Base-by-base conservation (phyloP, 306 rosid genomes). In the Pyrus communis region DNA sequence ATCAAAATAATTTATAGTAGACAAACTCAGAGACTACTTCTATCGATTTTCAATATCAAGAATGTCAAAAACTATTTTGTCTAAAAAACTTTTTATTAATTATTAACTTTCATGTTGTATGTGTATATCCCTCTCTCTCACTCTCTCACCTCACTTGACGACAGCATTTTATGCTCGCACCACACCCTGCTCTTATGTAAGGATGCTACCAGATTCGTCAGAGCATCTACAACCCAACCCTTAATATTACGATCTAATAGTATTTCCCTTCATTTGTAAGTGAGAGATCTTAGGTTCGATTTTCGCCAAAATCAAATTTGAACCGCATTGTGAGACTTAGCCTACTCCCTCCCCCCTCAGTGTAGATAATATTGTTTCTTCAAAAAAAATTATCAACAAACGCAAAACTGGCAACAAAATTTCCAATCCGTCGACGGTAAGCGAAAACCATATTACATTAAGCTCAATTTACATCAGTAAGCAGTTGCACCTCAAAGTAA, bases 391-490 rank as follows among this genome's bases (percentile, higher is more conserved):
- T 4, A 15, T 4, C 55, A n/a, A 9, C 62, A n/a, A n/a, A n/a
- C 27, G 25, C 27, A 57, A n/a, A 3, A 57, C 27, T 8, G 28
- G 77, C 18, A 25, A 28, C 45, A 61, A 30, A 40, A 30, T 21
- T 42, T 64, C 40, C 69, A 85, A 43, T 61, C 74, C 77, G 68
- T 78, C 45, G 75, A 69, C 74, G 82, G 79, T 72, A 67, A n/a
- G 74, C 19, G 22, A 69, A 82, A 85, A 67, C 55, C 31, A 78
- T 43, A 30, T 70, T 85, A 82, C 86, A 85, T 77, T 77, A 55
- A 33, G 77, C 75, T 38, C 67, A 51, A 79, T 71, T 85, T 89
- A 81, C 91, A 90, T 73, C 57, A 75, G 58, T 80, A 23, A 64
- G 84, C 83, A 67, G 67, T 75, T 65, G 76, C 86, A 60, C 82